A percentile compares a stretch with the other conserved stretches of the same genome.
These are phyloP conservation scores for Puccinia horiana DNA, from an alignment of 1,284 basidiomycete species.

Conservation along the genomic window DNA sequence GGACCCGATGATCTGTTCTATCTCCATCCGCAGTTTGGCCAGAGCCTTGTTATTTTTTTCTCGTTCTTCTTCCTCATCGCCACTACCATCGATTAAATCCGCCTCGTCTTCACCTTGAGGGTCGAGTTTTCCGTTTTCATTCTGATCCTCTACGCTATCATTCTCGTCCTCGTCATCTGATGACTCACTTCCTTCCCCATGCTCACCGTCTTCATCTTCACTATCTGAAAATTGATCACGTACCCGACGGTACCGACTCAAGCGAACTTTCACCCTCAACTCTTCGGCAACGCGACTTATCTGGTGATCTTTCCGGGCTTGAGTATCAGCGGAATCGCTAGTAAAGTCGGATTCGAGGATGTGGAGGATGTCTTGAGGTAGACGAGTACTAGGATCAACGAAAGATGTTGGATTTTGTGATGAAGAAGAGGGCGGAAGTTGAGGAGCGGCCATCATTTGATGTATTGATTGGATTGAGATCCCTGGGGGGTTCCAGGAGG, in stretches of 20 bases:
- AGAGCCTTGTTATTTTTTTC: slow-evolving; percentile 29
- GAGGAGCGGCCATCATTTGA: background rate
- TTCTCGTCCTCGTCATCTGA: slow-evolving; percentile 10
- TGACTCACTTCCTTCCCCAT: background rate
- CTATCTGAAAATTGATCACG: slow-evolving; percentile 36
- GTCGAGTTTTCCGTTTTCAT: background rate
- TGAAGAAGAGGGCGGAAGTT: background rate
- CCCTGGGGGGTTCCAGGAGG: background rate
- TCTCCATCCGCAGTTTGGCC: slow-evolving; percentile 34
- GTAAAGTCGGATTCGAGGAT: slow-evolving; percentile 45
- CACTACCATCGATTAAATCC: slow-evolving; percentile 41
- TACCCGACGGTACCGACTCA: slow-evolving; percentile 33
- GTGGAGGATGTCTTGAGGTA: slow-evolving; percentile 41
- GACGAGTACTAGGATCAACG: background rate
- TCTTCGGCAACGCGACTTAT: slow-evolving; percentile 36
- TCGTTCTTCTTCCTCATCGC: slow-evolving; percentile 42
- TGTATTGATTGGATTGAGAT: background rate
- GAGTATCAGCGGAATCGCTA: background rate
- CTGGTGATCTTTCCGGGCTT: slow-evolving; percentile 9
- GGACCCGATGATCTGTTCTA: slow-evolving; percentile 33
- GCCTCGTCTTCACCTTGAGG: slow-evolving; percentile 2
- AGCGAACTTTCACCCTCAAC: slow-evolving; percentile 32
- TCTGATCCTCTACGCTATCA: background rate
- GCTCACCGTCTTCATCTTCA: slow-evolving; percentile 18
- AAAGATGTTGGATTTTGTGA: background rate